These are phyloP conservation scores for Barnettozyma botsteinii DNA, from an alignment of 805 yeast genomes.

Conservation along the genomic window DNA sequence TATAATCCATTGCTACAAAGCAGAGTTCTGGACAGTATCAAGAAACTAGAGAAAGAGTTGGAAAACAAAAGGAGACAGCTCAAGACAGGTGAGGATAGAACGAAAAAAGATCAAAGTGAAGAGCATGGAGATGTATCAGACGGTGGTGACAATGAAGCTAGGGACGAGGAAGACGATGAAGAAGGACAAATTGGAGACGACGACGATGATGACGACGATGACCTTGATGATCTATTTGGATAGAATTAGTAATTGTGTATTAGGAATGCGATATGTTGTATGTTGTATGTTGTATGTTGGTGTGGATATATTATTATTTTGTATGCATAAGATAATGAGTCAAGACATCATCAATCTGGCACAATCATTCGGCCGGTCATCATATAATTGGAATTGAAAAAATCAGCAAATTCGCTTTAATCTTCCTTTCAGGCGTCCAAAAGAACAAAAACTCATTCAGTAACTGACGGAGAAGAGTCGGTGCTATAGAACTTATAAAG, in stretches of 20 bases:
- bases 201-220: conserved; percentile 27
- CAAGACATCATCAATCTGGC: too few species aligned
- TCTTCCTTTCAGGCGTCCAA: too few species aligned
- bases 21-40: conserved; percentile 77
- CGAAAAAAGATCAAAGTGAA: conserved; percentile 19
- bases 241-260: not conserved
- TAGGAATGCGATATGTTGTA: too few species aligned
- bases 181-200: conserved; percentile 30
- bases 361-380: too few species aligned
- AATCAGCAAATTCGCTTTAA: too few species aligned
- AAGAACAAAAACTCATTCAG: too few species aligned
- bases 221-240: conserved; percentile 29
- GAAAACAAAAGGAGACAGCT: conserved; percentile 74
- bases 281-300: too few species aligned
- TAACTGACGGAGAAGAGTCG: too few species aligned
- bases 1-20: conserved; percentile 79
- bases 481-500: too few species aligned
- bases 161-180: conserved; percentile 28
- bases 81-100: conserved; percentile 31
- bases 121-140: conserved; percentile 29
- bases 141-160: conserved; percentile 29
- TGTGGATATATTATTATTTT: too few species aligned
- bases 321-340: too few species aligned
- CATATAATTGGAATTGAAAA: too few species aligned
- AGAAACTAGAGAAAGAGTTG: conserved; percentile 71